Evolutionary conservation across 345 rosid genomes (phyloP).

Genomic region (Ceriops decandra): DNA sequence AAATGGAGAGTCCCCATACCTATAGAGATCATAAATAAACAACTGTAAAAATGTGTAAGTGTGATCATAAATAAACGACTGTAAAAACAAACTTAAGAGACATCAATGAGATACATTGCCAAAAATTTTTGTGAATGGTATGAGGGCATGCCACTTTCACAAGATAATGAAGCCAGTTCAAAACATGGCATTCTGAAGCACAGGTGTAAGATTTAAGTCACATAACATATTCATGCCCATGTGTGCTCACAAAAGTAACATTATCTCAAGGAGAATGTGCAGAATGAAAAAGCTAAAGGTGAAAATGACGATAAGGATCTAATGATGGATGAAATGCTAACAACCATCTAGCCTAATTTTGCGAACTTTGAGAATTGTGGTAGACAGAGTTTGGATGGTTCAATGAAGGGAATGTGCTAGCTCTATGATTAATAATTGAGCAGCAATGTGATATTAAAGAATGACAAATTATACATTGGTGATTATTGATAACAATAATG

Average conservation of each 20-base stretch:
- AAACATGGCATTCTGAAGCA: not conserved
- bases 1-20: conserved; percentile 94
- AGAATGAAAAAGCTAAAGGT: too few relatives aligned
- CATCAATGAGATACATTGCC: conserved; percentile 1
- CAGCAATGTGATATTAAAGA: too few relatives aligned
- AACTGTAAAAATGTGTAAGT: not conserved
- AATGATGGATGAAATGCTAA: too few relatives aligned
- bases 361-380: too few relatives aligned
- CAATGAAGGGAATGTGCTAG: too few relatives aligned
- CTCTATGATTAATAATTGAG: too few relatives aligned
- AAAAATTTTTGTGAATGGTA: not conserved
- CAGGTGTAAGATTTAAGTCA: not conserved
- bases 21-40: conserved; percentile 15
- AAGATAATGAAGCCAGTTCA: not conserved
- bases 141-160: not conserved
- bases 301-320: too few relatives aligned
- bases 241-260: not conserved
- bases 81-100: not conserved
- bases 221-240: not conserved
- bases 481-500: not conserved
- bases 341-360: too few relatives aligned
- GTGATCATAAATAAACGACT: too few relatives aligned
- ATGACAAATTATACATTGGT: too few relatives aligned
- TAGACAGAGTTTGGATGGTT: too few relatives aligned
- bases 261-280: too few relatives aligned